A percentile compares a stretch with the other conserved stretches of the same genome.
phyloP scores from a whole-genome alignment of 2,329 filamentous ascomycete species.

The Pleochaeta shiraiana region DNA sequence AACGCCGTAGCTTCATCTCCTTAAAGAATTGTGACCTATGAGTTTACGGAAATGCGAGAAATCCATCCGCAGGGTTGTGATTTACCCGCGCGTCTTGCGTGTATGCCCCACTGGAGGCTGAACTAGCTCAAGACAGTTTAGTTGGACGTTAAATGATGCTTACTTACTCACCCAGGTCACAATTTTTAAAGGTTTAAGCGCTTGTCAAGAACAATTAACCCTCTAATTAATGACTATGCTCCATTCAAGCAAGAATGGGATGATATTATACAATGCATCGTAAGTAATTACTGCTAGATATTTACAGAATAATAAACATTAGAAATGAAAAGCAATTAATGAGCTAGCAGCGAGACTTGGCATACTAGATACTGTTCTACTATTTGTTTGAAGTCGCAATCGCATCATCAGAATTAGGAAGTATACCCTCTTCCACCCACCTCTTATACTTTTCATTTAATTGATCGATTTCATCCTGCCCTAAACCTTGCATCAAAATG shows the following conservation, averaged over 20 bases:
- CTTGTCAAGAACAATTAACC: no score
- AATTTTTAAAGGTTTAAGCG: no score
- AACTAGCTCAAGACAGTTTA: not conserved
- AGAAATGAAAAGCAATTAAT: no score
- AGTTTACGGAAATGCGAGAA: not conserved
- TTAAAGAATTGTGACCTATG: not conserved
- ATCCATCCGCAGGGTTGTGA: not conserved
- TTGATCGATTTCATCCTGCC: conserved; percentile 26
- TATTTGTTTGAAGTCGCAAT: no score
- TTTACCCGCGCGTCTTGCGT: not conserved
- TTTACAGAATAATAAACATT: no score
- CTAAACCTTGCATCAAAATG: conserved; percentile 26
- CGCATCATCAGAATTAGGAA: conserved; percentile 6
- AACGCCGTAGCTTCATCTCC: not conserved
- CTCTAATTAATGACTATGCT: no score
- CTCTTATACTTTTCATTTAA: conserved; percentile 25
- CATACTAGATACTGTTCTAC: no score
- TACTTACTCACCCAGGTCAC: no score
- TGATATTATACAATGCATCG: no score
- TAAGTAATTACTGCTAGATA: no score
- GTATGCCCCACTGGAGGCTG: not conserved
- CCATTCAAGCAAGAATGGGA: no score
- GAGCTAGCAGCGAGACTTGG: no score
- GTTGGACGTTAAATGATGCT: not conserved
- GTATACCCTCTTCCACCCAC: conserved; percentile 21